A percentile compares a stretch with the other conserved stretches of the same genome.
These are phyloP conservation scores for Liquidambar formosana DNA, from an alignment of 164 flowering plant genomes.

Conservation along the genomic window DNA sequence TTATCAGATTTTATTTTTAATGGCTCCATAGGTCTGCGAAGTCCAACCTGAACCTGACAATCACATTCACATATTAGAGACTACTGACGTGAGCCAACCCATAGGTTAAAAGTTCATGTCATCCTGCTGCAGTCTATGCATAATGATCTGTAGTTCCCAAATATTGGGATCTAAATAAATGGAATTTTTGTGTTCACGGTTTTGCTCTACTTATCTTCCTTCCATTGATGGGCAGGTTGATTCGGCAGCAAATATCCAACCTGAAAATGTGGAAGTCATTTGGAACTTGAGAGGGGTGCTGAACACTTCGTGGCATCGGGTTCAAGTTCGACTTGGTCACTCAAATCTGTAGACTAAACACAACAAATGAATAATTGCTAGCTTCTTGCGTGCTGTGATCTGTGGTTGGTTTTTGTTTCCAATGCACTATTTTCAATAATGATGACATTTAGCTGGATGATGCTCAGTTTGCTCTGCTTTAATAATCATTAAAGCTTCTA, in stretches of 20 bases:
- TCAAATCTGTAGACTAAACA: constrained; percentile 45
- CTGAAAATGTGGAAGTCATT: constrained; percentile 67
- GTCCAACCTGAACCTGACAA: too few species aligned
- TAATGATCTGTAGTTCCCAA: not conserved
- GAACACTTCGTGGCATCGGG: constrained; percentile 95
- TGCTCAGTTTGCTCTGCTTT: too few species aligned
- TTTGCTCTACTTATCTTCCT: not conserved
- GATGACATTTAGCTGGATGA: not conserved
- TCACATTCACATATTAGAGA: too few species aligned
- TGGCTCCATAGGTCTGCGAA: too few species aligned
- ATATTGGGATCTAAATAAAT: not conserved
- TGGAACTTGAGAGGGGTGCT: constrained; percentile 95
- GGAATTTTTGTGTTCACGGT: too few species aligned
- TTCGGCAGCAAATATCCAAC: constrained; percentile 84
- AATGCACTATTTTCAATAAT: not conserved
- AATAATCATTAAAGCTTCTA: too few species aligned
- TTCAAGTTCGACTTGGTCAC: constrained; percentile 66
- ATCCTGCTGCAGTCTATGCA: not conserved
- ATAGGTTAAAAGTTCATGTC: not conserved
- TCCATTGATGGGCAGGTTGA: constrained; percentile 57
- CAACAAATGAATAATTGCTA: not conserved
- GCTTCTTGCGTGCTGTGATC: not conserved
- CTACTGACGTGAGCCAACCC: too few species aligned
- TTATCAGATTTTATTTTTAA: too few species aligned
- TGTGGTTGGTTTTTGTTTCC: not conserved